phyloP scores from a whole-genome alignment of 805 yeast genomes.

The Kazachstania africana region DNA sequence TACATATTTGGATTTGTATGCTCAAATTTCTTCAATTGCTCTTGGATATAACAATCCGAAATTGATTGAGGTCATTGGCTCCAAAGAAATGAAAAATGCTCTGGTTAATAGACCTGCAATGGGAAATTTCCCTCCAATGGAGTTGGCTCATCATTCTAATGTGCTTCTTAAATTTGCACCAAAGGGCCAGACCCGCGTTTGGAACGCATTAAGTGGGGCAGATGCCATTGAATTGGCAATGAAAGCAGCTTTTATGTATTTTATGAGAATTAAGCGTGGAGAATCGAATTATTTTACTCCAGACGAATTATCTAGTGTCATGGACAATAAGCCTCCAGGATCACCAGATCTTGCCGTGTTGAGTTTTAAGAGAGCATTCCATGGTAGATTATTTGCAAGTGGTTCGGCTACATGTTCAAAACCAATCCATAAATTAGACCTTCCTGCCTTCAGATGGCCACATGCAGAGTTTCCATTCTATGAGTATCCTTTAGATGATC shows the following conservation, averaged over 20 bases:
- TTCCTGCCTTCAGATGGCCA: slow-evolving; percentile 96
- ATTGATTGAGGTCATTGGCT: slow-evolving; percentile 43
- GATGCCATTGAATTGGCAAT: slow-evolving; percentile 62
- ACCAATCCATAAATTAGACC: slow-evolving; percentile 85
- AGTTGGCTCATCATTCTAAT: slow-evolving; percentile 35
- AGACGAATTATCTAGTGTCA: slow-evolving; percentile 61
- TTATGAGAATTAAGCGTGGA: slow-evolving; percentile 48
- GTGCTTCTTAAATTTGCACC: slow-evolving; percentile 55
- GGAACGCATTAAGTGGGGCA: slow-evolving; percentile 60
- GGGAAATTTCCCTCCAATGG: slow-evolving; percentile 52
- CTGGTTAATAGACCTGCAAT: slow-evolving; percentile 58
- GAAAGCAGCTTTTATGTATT: slow-evolving; percentile 61
- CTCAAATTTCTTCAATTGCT: slow-evolving; percentile 64
- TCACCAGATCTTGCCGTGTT: slow-evolving; percentile 77
- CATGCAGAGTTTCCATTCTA: slow-evolving; percentile 84
- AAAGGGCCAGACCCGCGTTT: slow-evolving; percentile 43
- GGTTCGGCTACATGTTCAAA: slow-evolving; percentile 87
- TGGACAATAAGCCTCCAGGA: slow-evolving; percentile 81
- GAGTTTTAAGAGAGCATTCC: slow-evolving; percentile 84
- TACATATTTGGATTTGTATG: slow-evolving; percentile 47
- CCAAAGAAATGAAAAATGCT: slow-evolving; percentile 52
- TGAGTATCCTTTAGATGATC: slow-evolving; percentile 73
- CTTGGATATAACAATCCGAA: slow-evolving; percentile 63
- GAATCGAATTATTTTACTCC: slow-evolving; percentile 45
- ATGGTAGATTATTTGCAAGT: slow-evolving; percentile 88